Conservation (phyloP, 2,329 filamentous ascomycete genomes). For the Xylariomycetidae sp. region DNA sequence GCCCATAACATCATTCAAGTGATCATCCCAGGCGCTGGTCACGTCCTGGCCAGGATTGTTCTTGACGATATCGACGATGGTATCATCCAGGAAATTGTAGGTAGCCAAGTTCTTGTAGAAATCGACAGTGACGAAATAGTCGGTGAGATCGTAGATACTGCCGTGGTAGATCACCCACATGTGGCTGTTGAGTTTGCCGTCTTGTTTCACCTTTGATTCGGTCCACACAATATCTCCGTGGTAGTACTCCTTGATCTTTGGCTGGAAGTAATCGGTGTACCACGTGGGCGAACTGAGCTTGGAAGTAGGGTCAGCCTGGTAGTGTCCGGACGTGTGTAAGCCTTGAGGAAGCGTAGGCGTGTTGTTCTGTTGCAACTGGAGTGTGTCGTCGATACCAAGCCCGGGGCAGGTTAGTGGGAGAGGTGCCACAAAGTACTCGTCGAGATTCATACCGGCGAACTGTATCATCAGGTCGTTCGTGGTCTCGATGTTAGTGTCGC, state of each 20-base stretch:
- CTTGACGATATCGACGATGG: constrained; percentile 62
- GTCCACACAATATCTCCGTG: constrained; percentile 80
- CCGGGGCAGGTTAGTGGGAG: constrained; percentile 66
- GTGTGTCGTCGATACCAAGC: constrained; percentile 55
- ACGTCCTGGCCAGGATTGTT: constrained; percentile 77
- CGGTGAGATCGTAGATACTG: constrained; percentile 79
- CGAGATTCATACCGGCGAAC: constrained; percentile 72
- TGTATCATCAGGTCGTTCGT: constrained; percentile 62
- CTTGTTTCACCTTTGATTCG: constrained; percentile 47
- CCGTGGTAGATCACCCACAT: constrained; percentile 76
- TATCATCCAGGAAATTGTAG: constrained; percentile 68
- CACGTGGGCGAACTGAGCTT: constrained; percentile 60
- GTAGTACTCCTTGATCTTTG: constrained; percentile 77
- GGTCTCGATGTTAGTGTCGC: constrained; percentile 61
- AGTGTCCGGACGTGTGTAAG: constrained; percentile 64
- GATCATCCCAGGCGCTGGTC: constrained; percentile 54
- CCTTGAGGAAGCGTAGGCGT: constrained; percentile 52
- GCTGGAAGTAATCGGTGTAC: constrained; percentile 71
- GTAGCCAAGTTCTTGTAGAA: constrained; percentile 43
- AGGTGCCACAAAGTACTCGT: constrained; percentile 80
- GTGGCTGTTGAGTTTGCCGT: constrained; percentile 63
- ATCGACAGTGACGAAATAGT: constrained; percentile 78
- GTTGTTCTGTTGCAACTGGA: constrained; percentile 57
- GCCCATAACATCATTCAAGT: constrained; percentile 40
- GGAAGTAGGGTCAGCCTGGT: constrained; percentile 49